Conservation (phyloP, 1,139 yeast genomes). For the Nakaseomyces uthaithaninus region DNA sequence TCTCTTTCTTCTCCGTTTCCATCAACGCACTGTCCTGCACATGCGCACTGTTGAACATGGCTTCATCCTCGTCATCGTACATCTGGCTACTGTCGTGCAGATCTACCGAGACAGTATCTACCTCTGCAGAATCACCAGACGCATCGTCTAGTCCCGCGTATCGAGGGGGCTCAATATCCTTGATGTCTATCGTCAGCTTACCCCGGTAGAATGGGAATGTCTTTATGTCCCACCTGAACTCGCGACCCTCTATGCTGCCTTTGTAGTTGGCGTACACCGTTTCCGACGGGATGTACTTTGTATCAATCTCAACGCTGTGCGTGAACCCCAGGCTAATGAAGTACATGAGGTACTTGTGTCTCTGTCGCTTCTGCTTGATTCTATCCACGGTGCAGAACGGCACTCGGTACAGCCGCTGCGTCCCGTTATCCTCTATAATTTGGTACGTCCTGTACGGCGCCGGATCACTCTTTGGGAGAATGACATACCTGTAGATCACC, state of each 20-base stretch:
- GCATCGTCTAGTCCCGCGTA: too few relatives aligned
- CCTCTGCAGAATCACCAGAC: too few relatives aligned
- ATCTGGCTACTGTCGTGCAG: not conserved
- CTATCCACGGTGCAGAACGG: constrained; percentile 1
- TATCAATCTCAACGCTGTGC: constrained; percentile 1
- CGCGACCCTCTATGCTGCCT: not conserved
- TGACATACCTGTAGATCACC: not conserved
- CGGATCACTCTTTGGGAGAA: not conserved
- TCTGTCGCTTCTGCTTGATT: not conserved
- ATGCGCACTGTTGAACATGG: not conserved
- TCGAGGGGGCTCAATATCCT: not conserved
- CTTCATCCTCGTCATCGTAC: not conserved
- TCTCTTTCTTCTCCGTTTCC: not conserved
- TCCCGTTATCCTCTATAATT: not conserved
- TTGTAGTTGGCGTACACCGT: not conserved
- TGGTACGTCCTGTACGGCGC: not conserved
- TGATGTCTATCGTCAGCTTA: not conserved
- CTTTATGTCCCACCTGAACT: not conserved
- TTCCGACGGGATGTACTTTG: not conserved
- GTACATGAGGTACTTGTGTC: constrained; percentile 1
- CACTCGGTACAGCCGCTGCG: not conserved
- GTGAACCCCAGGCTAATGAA: not conserved
- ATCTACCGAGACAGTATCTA: not conserved
- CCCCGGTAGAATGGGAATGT: constrained; percentile 1
- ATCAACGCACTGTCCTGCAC: not conserved